Evolutionary conservation across 2,329 filamentous ascomycete genomes (phyloP), one percentile per base, ranked within the genome.

Genomic region (Thelonectria rubi): DNA sequence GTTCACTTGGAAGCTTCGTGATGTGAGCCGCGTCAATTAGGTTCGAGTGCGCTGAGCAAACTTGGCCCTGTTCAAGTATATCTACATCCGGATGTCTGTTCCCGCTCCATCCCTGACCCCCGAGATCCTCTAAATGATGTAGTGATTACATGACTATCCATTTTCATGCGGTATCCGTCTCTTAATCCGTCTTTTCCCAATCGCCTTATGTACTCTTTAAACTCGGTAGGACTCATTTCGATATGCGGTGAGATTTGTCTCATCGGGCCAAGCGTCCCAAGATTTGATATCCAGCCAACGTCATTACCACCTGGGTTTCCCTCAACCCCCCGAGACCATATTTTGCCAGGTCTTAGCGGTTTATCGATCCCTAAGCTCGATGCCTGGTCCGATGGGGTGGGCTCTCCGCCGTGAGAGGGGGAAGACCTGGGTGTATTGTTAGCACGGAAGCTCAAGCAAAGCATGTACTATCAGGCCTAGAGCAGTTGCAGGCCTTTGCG

Each of bases 381-480:
- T 88, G 12, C 94, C 93, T 3, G 93, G 92, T 0, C 93, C 93
- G 54, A 94, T 85, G 32, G 90, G 77, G 64, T 91, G 86, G 49
- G 84, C 80, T 72, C 83, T 82, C 73, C 92, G 84, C 73, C 91
- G 79, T 1, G 83, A 81, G 10, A 81, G 52, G 7, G 86, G 86
- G 65, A 88, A 88, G 21, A 88, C 80, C 86, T 88, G 60, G 0
- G 18, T 10, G 59, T 10, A 60, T 42, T 65, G 48, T 68, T 52
- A 72, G 68, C 6, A 10, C 26, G 32, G n/a, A 15, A 24, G 1
- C n/a, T 7, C 3, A n/a, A 14, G 5, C 11, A 48, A 21, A 18
- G 26, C 1, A 14, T 8, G 20, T 17, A 15, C n/a, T 2, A 17
- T 14, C 20, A 18, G 11, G 10, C 17, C 18, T 26, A n/a, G 45